A percentile compares a stretch with the other conserved stretches of the same genome.
Evolutionary conservation across 179 eudicot genomes (phyloP).

Genomic region (Monotropa hypopitys): DNA sequence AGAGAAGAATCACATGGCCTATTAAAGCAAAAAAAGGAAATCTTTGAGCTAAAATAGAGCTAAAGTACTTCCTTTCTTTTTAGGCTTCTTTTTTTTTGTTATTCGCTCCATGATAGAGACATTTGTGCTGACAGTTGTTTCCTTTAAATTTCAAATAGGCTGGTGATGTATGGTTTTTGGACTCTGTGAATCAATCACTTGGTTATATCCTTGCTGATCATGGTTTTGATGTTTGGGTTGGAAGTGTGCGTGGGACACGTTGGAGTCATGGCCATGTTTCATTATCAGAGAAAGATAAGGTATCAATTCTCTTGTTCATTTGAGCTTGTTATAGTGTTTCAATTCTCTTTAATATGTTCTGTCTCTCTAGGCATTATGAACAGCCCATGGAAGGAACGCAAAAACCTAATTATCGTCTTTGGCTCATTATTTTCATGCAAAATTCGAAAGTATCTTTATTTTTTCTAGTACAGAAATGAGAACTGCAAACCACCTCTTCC

Average conservation of each 20-base stretch:
- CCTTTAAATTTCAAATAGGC: constrained; percentile 29
- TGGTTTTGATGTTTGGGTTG: constrained; percentile 98
- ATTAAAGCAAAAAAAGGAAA: background rate
- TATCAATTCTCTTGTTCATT: constrained; percentile 7
- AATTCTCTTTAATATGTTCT: background rate
- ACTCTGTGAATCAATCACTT: constrained; percentile 60
- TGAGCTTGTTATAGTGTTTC: background rate
- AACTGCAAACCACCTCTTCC: background rate
- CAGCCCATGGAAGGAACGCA: background rate
- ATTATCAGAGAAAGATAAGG: constrained; percentile 68
- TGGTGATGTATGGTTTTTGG: constrained; percentile 92
- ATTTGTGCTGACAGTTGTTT: background rate
- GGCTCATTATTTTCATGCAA: background rate
- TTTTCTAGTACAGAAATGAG: background rate
- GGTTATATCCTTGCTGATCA: constrained; percentile 85
- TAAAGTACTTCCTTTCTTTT: background rate
- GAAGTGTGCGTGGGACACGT: constrained; percentile 81
- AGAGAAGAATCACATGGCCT: background rate
- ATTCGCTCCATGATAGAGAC: background rate
- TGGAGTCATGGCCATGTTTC: constrained; percentile 91
- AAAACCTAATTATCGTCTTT: background rate
- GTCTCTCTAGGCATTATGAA: background rate
- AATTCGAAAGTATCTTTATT: background rate
- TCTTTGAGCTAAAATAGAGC: background rate
- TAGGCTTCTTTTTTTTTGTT: background rate